Conservation (phyloP, 2,329 filamentous ascomycete genomes). For the Sporothrix pseudoabietina region DNA sequence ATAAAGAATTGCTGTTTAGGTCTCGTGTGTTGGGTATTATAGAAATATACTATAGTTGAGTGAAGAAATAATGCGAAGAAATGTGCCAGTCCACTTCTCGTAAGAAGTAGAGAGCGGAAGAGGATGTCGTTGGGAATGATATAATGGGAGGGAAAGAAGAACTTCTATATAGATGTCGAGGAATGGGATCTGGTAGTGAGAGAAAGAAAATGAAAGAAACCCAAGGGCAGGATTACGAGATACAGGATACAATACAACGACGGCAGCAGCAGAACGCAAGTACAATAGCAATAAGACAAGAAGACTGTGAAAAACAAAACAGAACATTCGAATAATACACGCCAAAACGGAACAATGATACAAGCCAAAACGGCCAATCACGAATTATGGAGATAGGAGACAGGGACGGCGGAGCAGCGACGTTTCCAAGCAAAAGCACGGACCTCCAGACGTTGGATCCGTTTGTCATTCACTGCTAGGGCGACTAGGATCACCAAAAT, state of each 20-base stretch:
- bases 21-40: neutral
- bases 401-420: neutral
- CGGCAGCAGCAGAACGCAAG: neutral
- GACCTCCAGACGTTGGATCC: neutral
- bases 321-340: neutral
- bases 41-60: neutral
- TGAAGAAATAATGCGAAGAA: neutral
- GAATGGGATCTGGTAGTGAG: neutral
- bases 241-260: neutral
- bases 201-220: neutral
- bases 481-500: too few species aligned
- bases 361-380: neutral
- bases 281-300: neutral
- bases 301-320: neutral
- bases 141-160: neutral
- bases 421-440: neutral
- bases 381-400: constrained; percentile 5
- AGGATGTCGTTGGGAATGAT: neutral
- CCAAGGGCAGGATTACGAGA: neutral
- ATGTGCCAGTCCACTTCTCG: neutral
- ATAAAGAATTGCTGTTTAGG: neutral
- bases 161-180: constrained; percentile 18
- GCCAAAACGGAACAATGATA: neutral
- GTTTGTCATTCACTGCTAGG: constrained; percentile 12
- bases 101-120: neutral